Evolutionary conservation across 2,329 filamentous ascomycete genomes (phyloP), one percentile per base, ranked within the genome.

Genomic region (Gaeumannomyces sp.): DNA sequence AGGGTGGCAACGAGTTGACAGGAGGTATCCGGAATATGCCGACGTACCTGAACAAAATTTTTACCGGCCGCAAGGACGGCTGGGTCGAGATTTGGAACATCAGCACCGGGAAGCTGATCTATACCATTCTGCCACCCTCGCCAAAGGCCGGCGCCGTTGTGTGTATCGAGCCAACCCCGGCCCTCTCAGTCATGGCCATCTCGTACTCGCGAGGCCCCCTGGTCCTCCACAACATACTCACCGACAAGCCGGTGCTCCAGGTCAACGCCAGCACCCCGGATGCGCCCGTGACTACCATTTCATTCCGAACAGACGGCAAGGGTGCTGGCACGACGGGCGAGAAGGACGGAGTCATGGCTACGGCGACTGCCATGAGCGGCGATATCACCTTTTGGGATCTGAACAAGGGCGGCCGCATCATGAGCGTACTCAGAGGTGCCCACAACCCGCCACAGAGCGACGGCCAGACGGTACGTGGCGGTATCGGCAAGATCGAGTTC

Each of bases 61-160:
- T 98, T 69, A 90, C 92, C 3, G 96, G 92, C 13, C 88, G 92
- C 71, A 85, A 85, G 68, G 93, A 99, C 74, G 95, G 95, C 8
- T 90, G 88, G 75, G 89, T 97, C 11, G 95, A 99, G 73, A 96
- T 99, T 62, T 99, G 95, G 94, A 99, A 99, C 73, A 81, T 99
- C 67, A 96, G 90, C 73, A 97, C 92, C 4, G 93, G 86, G 61
- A 97, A 96, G 75, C 82, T 97, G 64, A 86, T 99, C 33, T 96
- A 97, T 76, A 96, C 93, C 2, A 89, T 99, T 63, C 80, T 95
- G 19, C 91, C 95, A 0, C 88, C 91, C 0, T 84, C 85, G 11
- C 81, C 88, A 2, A 83, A 88, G 63, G 89, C 86, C 70, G 94
- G 93, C 60, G 83, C 90, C 19, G 91, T 98, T n/a, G 96, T 92